Percentiles rank a stretch among this genome's conserved stretches.
Evolutionary conservation across 139 green algal species (phyloP).

Genomic region (Tetraselmis striata): DNA sequence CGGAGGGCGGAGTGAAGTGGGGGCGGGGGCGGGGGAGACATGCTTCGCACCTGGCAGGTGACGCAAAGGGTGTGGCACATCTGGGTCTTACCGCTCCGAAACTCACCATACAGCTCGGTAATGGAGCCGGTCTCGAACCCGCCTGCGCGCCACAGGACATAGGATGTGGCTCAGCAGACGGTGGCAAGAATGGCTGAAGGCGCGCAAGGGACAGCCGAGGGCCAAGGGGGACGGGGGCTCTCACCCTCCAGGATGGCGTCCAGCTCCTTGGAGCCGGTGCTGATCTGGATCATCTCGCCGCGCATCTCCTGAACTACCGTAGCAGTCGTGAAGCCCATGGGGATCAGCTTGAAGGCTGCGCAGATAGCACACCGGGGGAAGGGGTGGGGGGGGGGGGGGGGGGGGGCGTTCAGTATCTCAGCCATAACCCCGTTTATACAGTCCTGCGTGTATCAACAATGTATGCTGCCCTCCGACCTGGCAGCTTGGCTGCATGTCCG

Average conservation of each 20-base stretch:
- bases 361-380: too few relatives aligned
- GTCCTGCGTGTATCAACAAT: too few relatives aligned
- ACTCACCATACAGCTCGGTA: slow-evolving; percentile 98
- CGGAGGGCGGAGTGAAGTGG: too few relatives aligned
- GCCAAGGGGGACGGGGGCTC: neutral
- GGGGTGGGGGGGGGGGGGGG: too few relatives aligned
- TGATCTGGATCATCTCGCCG: slow-evolving; percentile 76
- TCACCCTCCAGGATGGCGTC: slow-evolving; percentile 82
- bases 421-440: too few relatives aligned
- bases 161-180: too few relatives aligned
- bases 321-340: slow-evolving; percentile 93
- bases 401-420: too few relatives aligned
- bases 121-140: slow-evolving; percentile 96
- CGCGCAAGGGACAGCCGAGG: too few relatives aligned
- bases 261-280: slow-evolving; percentile 84
- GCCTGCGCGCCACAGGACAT: slow-evolving; percentile 50
- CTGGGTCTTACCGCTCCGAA: slow-evolving; percentile 93
- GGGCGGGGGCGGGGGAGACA: too few relatives aligned
- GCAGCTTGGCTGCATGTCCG: too few relatives aligned
- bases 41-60: slow-evolving; percentile 74
- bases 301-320: slow-evolving; percentile 69
- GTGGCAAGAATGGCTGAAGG: too few relatives aligned
- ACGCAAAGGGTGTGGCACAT: slow-evolving; percentile 97
- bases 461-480: too few relatives aligned
- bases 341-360: slow-evolving; percentile 82